phyloP scores from a whole-genome alignment of 2,329 filamentous ascomycete species.

The Hymenoscyphus linearis region DNA sequence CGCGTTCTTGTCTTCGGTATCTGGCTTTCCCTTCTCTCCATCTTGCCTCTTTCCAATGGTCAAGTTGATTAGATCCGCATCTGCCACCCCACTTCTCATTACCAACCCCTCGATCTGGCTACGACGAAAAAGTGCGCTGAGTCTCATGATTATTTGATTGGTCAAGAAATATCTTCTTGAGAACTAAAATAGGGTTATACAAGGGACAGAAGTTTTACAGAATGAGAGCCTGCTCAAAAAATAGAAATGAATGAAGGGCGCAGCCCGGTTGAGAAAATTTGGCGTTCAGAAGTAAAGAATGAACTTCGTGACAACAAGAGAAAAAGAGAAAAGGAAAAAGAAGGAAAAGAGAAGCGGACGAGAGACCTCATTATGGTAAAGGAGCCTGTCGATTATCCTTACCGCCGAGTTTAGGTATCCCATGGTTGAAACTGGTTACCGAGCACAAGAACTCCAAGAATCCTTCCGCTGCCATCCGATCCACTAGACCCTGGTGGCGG shows the following conservation, averaged over 20 bases:
- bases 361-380: background rate
- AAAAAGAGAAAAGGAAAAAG: background rate
- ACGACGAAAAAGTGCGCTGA: background rate
- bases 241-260: conserved; percentile 1
- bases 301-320: background rate
- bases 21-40: background rate
- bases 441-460: background rate
- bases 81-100: background rate
- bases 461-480: background rate
- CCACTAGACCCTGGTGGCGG: background rate
- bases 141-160: background rate
- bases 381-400: background rate
- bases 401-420: background rate
- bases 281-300: background rate
- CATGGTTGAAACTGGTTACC: background rate
- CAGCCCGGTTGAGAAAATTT: background rate
- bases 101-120: background rate
- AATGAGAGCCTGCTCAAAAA: background rate
- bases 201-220: background rate
- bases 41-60: background rate
- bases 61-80: background rate
- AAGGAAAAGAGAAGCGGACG: background rate
- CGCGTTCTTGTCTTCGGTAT: background rate
- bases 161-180: background rate
- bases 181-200: background rate